Conservation (phyloP, 2,329 filamentous ascomycete genomes). For the Fusarium subglutinans region DNA sequence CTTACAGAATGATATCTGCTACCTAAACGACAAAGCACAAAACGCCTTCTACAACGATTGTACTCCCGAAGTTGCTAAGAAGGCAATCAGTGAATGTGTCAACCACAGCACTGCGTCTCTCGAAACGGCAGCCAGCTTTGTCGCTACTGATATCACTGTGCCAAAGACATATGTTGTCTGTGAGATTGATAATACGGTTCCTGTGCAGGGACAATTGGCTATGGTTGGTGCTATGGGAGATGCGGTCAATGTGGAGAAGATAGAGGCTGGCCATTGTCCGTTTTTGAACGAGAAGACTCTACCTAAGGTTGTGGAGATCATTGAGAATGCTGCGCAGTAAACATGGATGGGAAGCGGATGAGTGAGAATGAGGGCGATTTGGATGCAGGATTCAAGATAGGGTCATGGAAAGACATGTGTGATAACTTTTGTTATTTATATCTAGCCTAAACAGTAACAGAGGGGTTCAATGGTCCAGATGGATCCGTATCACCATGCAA, state of each 20-base stretch:
- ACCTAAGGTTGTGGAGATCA: neutral
- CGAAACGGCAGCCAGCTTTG: conserved; percentile 25
- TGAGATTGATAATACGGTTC: conserved; percentile 34
- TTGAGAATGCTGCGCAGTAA: neutral
- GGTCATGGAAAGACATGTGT: accelerated
- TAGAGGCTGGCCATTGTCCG: neutral
- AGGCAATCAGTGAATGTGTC: neutral
- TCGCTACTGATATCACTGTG: conserved; percentile 32
- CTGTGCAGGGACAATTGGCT: conserved; percentile 27
- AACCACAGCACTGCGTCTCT: conserved; percentile 32
- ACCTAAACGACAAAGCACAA: conserved; percentile 3
- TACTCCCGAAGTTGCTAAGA: neutral
- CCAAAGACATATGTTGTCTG: conserved; percentile 44
- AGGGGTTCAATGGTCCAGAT: neutral
- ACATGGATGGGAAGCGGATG: too few relatives aligned
- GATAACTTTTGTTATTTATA: neutral
- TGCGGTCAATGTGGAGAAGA: neutral
- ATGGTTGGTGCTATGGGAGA: conserved; percentile 28
- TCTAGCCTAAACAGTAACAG: neutral
- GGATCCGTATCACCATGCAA: neutral
- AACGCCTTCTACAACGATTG: conserved; percentile 15
- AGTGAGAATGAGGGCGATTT: too few relatives aligned
- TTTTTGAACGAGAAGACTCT: neutral
- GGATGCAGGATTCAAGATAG: too few relatives aligned
- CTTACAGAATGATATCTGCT: neutral